Evolutionary conservation across 2,329 filamentous ascomycete species (phyloP), one percentile per base, ranked within the genome.

Genomic region (Coniella lustricola): DNA sequence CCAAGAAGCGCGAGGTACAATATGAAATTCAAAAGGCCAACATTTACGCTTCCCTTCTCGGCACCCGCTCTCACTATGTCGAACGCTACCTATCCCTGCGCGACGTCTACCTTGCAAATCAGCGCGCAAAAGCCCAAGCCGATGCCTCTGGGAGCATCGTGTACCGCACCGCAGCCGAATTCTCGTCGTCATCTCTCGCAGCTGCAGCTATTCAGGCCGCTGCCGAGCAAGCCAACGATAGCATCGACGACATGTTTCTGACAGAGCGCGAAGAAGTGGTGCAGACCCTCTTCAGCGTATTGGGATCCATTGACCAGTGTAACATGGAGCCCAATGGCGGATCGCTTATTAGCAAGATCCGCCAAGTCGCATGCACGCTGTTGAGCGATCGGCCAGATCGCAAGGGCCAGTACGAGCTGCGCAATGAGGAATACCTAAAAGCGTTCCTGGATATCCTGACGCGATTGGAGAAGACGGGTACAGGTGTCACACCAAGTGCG

Each of bases 11-110:
- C 1, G 70, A 75, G 48, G 63, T 90, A 4, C 87, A 93, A 61
- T 89, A 84, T 56, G 90, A 95, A 66, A 93, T 95, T 25, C 89
- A 95, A 63, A 95, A 94, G 62, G 87, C 88, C 7, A 95, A 95
- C 63, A 87, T 95, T 34, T 89, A 91, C 60, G 81, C 84, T 2
- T 91, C 85, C 5, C 85, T 90, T 59, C 72, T 95, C 9, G 82
- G 84, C 2, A 94, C 88, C 0, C 77, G 90, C 20, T 91, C 87
- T 0, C 90, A 89, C 62, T 81, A 91, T 49, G 87, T 94, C 0
- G 88, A 95, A 63, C 84, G 90, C 55, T 95, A 91, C 67, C 88
- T 88, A 64, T 82, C 82, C 57, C 73, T 93, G 1, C 80, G 82
- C 33, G 85, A 90, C 46, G 78, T 82, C 1, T 79, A 84, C 57